A percentile compares a stretch with the other conserved stretches of the same genome.
These are phyloP conservation scores for Pestalotiopsis sp. DNA, from an alignment of 2,329 filamentous ascomycete genomes.

Conservation along the genomic window DNA sequence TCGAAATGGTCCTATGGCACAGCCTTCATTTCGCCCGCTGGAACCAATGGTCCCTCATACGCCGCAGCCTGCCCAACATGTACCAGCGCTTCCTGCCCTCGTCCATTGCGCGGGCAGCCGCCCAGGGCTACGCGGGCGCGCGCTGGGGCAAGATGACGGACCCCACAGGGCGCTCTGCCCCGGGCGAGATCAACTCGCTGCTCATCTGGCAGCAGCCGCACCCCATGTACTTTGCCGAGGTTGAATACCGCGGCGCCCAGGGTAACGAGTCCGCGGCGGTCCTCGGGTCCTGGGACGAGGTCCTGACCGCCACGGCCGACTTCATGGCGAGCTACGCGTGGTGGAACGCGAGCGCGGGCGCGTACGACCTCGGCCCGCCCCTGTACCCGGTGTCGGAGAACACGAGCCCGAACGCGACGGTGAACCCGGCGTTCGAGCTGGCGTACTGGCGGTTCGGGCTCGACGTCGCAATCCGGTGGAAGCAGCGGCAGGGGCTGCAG, in stretches of 20 bases:
- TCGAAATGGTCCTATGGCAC: conserved; percentile 59
- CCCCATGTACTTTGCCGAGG: conserved; percentile 60
- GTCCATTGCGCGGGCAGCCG: conserved; percentile 35
- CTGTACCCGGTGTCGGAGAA: conserved; percentile 55
- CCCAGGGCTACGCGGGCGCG: conserved; percentile 45
- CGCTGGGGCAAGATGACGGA: conserved; percentile 59
- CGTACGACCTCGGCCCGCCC: conserved; percentile 52
- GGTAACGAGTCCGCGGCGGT: conserved; percentile 15
- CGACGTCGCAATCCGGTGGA: conserved; percentile 55
- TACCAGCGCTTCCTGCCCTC: conserved; percentile 49
- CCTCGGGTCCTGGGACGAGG: conserved; percentile 52
- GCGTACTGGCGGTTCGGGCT: conserved; percentile 65
- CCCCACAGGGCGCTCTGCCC: conserved; percentile 54
- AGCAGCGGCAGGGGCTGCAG: conserved; percentile 43
- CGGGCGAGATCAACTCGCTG: conserved; percentile 62
- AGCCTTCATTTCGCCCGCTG: conserved; percentile 51
- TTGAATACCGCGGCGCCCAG: conserved; percentile 51
- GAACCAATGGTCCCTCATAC: conserved; percentile 46
- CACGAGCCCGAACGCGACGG: conserved; percentile 55
- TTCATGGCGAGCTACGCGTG: conserved; percentile 63
- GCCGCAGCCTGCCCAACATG: conserved; percentile 44
- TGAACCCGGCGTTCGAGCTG: conserved; percentile 62
- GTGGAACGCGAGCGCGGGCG: conserved; percentile 49
- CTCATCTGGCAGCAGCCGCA: conserved; percentile 67
- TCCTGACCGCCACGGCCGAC: conserved; percentile 54